phyloP scores from a whole-genome alignment of 192 early-diverging fungal genomes.

The Coemansia pectinata region DNA sequence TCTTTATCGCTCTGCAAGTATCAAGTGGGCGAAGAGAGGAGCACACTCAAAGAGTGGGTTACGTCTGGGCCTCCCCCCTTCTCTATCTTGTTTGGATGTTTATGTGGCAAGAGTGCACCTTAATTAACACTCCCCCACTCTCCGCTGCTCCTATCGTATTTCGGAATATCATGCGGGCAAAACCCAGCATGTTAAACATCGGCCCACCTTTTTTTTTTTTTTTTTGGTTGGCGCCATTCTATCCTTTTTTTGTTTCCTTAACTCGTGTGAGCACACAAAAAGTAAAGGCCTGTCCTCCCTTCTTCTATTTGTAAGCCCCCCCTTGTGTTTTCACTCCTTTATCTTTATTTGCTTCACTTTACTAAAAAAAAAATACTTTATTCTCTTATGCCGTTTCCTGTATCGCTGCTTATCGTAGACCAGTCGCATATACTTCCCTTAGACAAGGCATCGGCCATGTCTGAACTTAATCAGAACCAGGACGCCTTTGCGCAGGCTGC shows the following conservation, averaged over 20 bases:
- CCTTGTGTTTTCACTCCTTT: not conserved
- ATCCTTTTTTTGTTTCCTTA: not conserved
- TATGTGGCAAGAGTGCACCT: not conserved
- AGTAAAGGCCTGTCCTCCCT: not conserved
- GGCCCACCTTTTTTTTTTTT: not conserved
- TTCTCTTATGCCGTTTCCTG: slow-evolving; percentile 25
- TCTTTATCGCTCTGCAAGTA: not conserved
- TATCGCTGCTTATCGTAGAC: slow-evolving; percentile 30
- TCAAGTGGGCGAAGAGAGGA: not conserved
- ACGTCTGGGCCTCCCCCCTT: not conserved
- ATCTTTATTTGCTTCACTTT: slow-evolving; percentile 1
- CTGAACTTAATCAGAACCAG: not conserved
- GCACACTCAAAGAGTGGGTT: not conserved
- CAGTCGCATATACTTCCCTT: slow-evolving; percentile 11
- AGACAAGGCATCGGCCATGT: not conserved
- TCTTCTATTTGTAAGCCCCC: not conserved
- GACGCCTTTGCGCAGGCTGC: not conserved
- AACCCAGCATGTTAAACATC: not conserved
- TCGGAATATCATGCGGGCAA: not conserved
- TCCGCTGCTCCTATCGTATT: not conserved
- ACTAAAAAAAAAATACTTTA: slow-evolving; percentile 5
- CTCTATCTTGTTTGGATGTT: not conserved
- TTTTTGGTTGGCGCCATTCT: not conserved
- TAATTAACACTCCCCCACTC: not conserved
- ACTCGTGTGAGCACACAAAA: not conserved